Base-by-base conservation (phyloP, 2,329 filamentous ascomycete species). In the Ceratocystis cubensis region DNA sequence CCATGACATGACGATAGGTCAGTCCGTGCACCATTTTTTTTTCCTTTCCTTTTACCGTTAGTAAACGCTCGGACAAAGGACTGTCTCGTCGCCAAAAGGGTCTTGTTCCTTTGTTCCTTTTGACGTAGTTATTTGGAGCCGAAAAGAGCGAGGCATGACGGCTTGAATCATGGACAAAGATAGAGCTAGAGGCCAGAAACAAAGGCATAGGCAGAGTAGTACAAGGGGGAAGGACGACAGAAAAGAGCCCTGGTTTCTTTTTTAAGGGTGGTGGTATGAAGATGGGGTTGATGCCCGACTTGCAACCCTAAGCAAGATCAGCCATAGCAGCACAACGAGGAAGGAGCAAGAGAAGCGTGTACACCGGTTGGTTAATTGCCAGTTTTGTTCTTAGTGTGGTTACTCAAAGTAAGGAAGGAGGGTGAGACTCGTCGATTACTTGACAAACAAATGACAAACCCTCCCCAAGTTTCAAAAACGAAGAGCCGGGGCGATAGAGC, bases 21-120 rank as follows among this genome's bases (percentile, higher is more conserved):
- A 53, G 48, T 59, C 53, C 28, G 53, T 59, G 53, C 53, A 33
- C 53, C 33, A 10, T 37, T 37, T 37, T 37, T 33, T 13, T 37
- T 37, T 8, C 33, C 33, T 37, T 37, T 37, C 33, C 33, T 30
- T 25, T 20, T 30, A 33, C 53, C 53, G 25, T 59, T 17, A 33
- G 53, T 25, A 59, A 13, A 7, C 28, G 53, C 53, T 59, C n/a
- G 28, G 53, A 25, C 53, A 33, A 25, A 33, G 33, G 17, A 25
- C 28, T 50, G 15, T 17, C 25, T 59, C 28, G n/a, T 33, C 15
- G 25, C 33, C 33, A n/a, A 59, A 59, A 33, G 17, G 25, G 53
- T n/a, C 53, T 59, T 30, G 53, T 53, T 53, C 15, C 53, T 59
- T 59, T 59, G 53, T 33, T 59, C 15, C 25, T 59, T 30, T 59